Conservation (phyloP, 2,329 filamentous ascomycete species). For the Pseudocercospora eumusae region DNA sequence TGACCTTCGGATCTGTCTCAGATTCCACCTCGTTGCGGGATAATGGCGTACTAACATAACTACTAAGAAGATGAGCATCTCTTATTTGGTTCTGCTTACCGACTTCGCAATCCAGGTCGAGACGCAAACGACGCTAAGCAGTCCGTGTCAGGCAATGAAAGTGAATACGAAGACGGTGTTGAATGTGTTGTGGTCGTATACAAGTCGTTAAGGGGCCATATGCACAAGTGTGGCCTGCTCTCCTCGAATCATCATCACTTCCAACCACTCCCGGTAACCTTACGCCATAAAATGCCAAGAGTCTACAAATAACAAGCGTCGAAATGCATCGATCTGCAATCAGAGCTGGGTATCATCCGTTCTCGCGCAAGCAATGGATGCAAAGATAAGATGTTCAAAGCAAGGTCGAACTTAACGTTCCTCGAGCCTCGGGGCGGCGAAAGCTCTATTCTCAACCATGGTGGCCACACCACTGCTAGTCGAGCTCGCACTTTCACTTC, state of each 20-base stretch:
- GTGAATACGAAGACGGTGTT: neutral
- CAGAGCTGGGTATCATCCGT: slow-evolving; percentile 28
- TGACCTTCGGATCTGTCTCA: no score
- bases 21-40: neutral
- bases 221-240: slow-evolving; percentile 10
- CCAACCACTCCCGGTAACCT: neutral
- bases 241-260: slow-evolving; percentile 2
- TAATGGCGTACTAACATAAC: no score
- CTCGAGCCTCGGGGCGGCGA: slow-evolving; percentile 18
- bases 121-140: neutral
- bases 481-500: slow-evolving; percentile 32
- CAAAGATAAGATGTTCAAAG: slow-evolving; percentile 14
- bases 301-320: slow-evolving; percentile 6
- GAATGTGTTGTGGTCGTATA: slow-evolving; percentile 7
- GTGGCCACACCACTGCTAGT: slow-evolving; percentile 19
- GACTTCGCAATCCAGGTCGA: neutral
- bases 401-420: slow-evolving; percentile 5
- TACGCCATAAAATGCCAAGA: neutral
- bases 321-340: slow-evolving; percentile 10
- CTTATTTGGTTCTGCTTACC: neutral
- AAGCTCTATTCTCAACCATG: slow-evolving; percentile 19
- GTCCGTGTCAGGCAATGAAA: neutral
- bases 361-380: slow-evolving; percentile 18
- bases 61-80: neutral
- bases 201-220: slow-evolving; percentile 10